Evolutionary conservation across 306 rosid species (phyloP), one percentile per base, ranked within the genome.

Genomic region (Vachellia collinsii): DNA sequence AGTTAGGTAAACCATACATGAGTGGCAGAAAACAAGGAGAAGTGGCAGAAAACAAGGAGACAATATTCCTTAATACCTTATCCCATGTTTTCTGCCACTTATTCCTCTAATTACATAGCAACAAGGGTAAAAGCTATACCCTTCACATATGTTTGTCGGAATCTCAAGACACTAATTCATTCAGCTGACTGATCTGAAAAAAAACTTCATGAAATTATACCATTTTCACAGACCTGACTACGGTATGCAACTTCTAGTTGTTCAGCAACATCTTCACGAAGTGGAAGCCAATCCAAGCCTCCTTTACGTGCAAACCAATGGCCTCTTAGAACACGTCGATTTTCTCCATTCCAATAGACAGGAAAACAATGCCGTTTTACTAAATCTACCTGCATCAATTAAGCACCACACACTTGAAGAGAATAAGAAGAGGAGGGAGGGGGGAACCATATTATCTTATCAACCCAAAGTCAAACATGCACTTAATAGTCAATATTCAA

Each of bases 261-360:
- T 84, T 96, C 99, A 39, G 98, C 86, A 64, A 96, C 88, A 72
- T 96, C 98, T 83, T 96, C 99, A 12, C 99, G 98, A 77, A 96
- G 84, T 34, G 99, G 99, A 73, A 93, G 88, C 99, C 99, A 96
- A 81, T 93, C 98, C 19, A 91, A 90, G 19, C 98, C 98, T 74
- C 97, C 99, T 85, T 96, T 93, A 85, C 88, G 90, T 63, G 99
- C 97, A 87, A 93, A 96, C 99, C 99, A 96, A 80, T 96, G 99
- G 75, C 99, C 99, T 82, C 99, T 88, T 48, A 96, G 88, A 75
- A 93, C 98, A 61, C 99, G 97, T 39, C 94, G 90, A 85, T 96
- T 92, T 87, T 96, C 99, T 83, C 98, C 99, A 83, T 84, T 83
- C 99, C 99, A 96, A 77, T 96, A 96, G 75, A 96, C 99, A 82